phyloP scores from a whole-genome alignment of 2,329 filamentous ascomycete species.

The Zasmidium cellare region DNA sequence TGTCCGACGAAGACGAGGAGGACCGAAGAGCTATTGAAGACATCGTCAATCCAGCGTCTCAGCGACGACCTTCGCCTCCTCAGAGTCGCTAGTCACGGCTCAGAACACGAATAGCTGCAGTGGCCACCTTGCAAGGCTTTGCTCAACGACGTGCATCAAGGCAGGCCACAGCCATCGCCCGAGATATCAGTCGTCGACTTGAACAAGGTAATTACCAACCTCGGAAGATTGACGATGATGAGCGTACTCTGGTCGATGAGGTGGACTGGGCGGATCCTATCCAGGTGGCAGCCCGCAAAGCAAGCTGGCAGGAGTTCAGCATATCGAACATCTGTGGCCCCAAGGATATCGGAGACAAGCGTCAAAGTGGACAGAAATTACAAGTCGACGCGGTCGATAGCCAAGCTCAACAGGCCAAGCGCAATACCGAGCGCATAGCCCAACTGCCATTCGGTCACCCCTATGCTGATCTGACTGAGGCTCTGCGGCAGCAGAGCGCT shows the following conservation, averaged over 20 bases:
- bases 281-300: neutral
- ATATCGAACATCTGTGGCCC: neutral
- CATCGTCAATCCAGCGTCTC: neutral
- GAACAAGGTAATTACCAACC: too few relatives aligned
- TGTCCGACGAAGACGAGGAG: neutral
- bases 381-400: too few relatives aligned
- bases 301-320: neutral
- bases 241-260: neutral
- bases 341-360: too few relatives aligned
- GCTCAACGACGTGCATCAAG: neutral
- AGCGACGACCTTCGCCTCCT: neutral
- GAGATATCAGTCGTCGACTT: neutral
- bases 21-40: neutral
- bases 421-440: too few relatives aligned
- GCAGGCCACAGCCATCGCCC: neutral
- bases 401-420: too few relatives aligned
- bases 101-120: neutral
- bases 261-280: neutral
- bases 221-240: neutral
- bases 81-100: neutral
- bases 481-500: too few relatives aligned
- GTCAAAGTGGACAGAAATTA: too few relatives aligned
- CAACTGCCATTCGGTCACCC: too few relatives aligned
- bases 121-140: neutral
- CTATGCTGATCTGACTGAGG: too few relatives aligned